Evolutionary conservation across 192 early-diverging fungal species (phyloP), one percentile per base, ranked within the genome.

Genomic region (Coemansia sp.): DNA sequence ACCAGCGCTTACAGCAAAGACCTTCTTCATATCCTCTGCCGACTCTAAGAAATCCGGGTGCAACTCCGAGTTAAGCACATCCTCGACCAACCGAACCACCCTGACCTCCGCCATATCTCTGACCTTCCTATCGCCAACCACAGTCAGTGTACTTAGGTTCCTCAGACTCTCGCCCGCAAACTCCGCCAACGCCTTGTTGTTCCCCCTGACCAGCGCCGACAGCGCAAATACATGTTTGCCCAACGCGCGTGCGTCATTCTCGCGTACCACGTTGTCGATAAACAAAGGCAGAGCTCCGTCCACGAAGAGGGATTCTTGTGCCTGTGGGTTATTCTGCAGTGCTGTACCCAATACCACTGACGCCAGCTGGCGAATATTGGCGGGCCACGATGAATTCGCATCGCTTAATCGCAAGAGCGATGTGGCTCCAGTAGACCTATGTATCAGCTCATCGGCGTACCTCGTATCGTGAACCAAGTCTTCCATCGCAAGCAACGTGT

Each of bases 381-480:
- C 19, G 0, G 80, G 65, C 71, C 76, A 74, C 29, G 58, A 1
- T 45, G 34, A 34, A 58, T 8, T 53, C 5, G 81, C 77, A 19
- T 78, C 53, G 41, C 87, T 70, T 13, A 85, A 72, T 22, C 50
- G 53, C 31, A 85, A 38, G 29, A 87, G 17, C 2, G 72, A 51
- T 9, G 64, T 44, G 31, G 87, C 38, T 0, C 74, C 76, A 2
- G 72, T 60, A 0, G 79, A 65, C 15, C 58, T 42, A 8, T 69
- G 67, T 24, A 84, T 58, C 5, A 91, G 78, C 56, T 70, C 74
- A 7, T 85, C 68, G 8, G 88, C 88, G 62, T 87, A 80, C n/a
- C 86, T 79, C 56, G 85, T 75, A 61, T 87, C 84, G 36, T 87
- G 83, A 24, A 84, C 81, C 3, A 88, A 67, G 42, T 89, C 87